A percentile compares a stretch with the other conserved stretches of the same genome.
These are phyloP conservation scores for Phytophthora meadii DNA, from an alignment of 352 stramenopile genomes.

Conservation along the genomic window DNA sequence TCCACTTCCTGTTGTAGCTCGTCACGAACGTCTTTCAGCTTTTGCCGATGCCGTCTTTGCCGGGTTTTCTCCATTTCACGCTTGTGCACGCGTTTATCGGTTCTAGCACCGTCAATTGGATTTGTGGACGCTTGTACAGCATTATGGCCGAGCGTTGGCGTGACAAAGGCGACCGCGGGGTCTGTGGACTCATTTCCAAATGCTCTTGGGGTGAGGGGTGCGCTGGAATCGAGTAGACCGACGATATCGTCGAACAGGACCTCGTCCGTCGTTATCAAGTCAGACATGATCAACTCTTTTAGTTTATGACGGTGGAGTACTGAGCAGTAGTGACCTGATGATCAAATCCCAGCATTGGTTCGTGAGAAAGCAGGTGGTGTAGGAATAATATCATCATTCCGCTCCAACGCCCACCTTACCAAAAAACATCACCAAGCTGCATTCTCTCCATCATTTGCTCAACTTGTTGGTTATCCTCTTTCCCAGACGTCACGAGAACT, in stretches of 20 bases:
- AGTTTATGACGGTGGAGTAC: neutral
- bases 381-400: no score
- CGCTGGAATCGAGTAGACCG: constrained; percentile 9
- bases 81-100: neutral
- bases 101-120: neutral
- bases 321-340: neutral
- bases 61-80: constrained; percentile 24
- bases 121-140: neutral
- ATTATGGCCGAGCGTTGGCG: neutral
- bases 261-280: constrained; percentile 14
- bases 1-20: constrained; percentile 19
- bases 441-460: constrained; percentile 34
- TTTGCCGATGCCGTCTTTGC: constrained; percentile 27
- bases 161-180: neutral
- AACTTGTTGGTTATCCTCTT: constrained; percentile 32
- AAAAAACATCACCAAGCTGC: constrained; percentile 14
- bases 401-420: constrained; percentile 4
- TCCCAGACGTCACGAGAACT: constrained; percentile 31
- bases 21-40: constrained; percentile 16
- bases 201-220: neutral
- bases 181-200: neutral
- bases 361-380: no score
- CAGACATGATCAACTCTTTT: constrained; percentile 5
- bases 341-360: no score
- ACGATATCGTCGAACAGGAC: constrained; percentile 14